These are phyloP conservation scores for Colletotrichum eremochloae DNA, from an alignment of 2,329 filamentous ascomycete genomes.

Conservation along the genomic window DNA sequence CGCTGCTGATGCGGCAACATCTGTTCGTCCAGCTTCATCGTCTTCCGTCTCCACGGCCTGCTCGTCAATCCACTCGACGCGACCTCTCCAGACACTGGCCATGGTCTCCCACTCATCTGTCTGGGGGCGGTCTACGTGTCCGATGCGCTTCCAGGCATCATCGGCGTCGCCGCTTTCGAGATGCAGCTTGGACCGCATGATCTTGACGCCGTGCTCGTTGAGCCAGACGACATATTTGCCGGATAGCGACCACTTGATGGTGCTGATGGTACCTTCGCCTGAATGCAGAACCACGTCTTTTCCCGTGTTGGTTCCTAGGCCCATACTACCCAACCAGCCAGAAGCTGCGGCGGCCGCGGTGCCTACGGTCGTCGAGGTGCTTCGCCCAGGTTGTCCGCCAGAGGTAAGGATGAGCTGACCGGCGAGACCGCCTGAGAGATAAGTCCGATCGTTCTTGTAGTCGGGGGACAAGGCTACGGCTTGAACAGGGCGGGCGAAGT, in stretches of 20 bases:
- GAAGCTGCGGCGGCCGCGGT: slow-evolving; percentile 87
- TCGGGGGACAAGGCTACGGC: slow-evolving; percentile 95
- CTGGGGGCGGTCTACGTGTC: slow-evolving; percentile 90
- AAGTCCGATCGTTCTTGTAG: slow-evolving; percentile 89
- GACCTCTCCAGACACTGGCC: slow-evolving; percentile 94
- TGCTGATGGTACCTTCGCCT: slow-evolving; percentile 90
- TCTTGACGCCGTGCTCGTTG: slow-evolving; percentile 97
- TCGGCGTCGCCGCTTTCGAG: slow-evolving; percentile 83
- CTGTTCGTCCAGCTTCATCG: slow-evolving; percentile 55
- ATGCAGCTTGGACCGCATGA: slow-evolving; percentile 91
- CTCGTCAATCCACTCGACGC: slow-evolving; percentile 94
- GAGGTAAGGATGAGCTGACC: slow-evolving; percentile 89
- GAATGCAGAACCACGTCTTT: slow-evolving; percentile 91
- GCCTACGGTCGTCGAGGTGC: slow-evolving; percentile 87
- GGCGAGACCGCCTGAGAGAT: slow-evolving; percentile 90
- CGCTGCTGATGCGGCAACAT: slow-evolving; percentile 58
- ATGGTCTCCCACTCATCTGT: slow-evolving; percentile 94
- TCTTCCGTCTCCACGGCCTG: slow-evolving; percentile 81
- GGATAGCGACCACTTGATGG: slow-evolving; percentile 93
- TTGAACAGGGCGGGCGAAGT: slow-evolving; percentile 93
- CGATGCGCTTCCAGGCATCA: slow-evolving; percentile 93
- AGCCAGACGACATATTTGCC: slow-evolving; percentile 95
- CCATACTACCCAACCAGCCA: slow-evolving; percentile 92
- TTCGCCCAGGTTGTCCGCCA: slow-evolving; percentile 83
- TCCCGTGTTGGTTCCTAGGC: slow-evolving; percentile 81